Conservation (phyloP, 306 rosid genomes). For the Prunus mume region DNA sequence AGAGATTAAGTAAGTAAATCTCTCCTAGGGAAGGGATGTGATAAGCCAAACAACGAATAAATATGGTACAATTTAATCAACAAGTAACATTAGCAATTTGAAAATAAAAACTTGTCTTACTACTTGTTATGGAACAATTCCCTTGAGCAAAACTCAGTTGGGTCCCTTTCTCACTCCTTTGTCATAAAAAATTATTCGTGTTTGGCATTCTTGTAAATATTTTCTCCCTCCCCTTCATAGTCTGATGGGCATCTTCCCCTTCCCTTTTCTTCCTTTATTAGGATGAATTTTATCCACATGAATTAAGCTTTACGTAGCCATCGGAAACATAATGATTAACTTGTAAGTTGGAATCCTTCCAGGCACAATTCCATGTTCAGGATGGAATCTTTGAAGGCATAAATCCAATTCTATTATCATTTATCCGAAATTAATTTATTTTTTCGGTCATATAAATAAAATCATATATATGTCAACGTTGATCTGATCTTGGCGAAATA, state of each 20-base stretch:
- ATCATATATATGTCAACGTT: no score
- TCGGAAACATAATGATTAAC: background rate
- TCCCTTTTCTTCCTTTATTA: background rate
- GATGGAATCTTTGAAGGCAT: background rate
- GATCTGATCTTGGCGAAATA: no score
- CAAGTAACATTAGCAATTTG: no score
- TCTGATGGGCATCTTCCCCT: background rate
- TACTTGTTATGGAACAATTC: no score
- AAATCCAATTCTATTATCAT: background rate
- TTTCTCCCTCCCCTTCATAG: background rate
- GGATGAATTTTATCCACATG: background rate
- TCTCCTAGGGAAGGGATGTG: no score
- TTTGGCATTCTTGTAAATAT: background rate
- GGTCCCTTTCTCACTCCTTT: constrained; percentile 2
- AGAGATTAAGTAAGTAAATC: no score
- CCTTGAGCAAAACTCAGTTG: background rate
- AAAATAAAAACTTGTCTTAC: no score
- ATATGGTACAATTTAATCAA: no score
- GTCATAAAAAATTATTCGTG: background rate
- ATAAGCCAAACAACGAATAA: no score
- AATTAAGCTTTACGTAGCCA: background rate
- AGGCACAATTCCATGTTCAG: background rate
- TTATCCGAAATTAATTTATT: no score
- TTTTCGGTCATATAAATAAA: no score
- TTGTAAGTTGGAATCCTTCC: background rate